phyloP scores from a whole-genome alignment of 1,284 basidiomycete genomes.

The Microbotryum saponariae region DNA sequence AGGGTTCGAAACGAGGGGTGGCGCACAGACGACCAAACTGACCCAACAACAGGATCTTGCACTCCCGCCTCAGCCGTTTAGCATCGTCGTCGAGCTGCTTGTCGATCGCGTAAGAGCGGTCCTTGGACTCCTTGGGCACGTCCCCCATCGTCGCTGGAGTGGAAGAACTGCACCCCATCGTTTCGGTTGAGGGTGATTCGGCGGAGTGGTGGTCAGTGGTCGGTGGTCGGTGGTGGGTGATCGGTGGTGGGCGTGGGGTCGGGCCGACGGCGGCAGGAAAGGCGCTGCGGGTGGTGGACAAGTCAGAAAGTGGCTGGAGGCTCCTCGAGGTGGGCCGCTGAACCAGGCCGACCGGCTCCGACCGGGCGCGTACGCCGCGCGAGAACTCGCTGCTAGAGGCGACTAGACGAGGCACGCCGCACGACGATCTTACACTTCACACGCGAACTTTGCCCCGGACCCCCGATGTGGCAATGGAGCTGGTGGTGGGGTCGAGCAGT shows the following conservation, averaged over 20 bases:
- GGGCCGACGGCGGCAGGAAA: not conserved
- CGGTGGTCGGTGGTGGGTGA: too few species aligned
- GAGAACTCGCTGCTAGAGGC: not conserved
- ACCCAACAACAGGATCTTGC: constrained; percentile 90
- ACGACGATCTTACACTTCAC: not conserved
- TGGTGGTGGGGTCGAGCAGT: not conserved
- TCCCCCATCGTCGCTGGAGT: not conserved
- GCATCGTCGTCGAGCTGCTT: constrained; percentile 51
- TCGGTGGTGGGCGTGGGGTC: not conserved
- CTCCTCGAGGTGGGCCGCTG: not conserved
- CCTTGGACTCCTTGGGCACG: constrained; percentile 15
- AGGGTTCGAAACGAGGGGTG: too few species aligned
- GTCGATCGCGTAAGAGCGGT: constrained; percentile 45
- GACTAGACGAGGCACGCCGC: not conserved
- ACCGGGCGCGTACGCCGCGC: not conserved
- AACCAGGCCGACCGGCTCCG: not conserved
- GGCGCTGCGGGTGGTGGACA: not conserved
- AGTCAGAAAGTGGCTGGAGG: not conserved
- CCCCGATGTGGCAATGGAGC: too few species aligned
- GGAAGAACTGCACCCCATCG: constrained; percentile 26
- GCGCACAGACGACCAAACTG: constrained; percentile 37
- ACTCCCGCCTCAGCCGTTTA: constrained; percentile 71
- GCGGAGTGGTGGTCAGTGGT: not conserved
- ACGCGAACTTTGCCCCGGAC: too few species aligned
- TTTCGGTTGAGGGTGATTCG: not conserved